Evolutionary conservation across 73 alveolate genomes (phyloP).

Genomic region (Uronychia setigera): DNA sequence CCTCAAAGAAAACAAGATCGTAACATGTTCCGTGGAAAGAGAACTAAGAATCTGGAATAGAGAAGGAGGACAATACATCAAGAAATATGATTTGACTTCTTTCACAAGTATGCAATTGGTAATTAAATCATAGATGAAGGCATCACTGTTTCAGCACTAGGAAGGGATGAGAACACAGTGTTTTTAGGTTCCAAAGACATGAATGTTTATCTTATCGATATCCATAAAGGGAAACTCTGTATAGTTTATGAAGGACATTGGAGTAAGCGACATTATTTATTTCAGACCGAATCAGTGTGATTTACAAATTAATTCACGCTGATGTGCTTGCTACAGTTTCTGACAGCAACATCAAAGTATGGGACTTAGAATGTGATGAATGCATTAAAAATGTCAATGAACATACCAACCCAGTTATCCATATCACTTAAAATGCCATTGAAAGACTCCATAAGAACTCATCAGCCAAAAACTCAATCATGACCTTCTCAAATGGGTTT

Average conservation of each 20-base stretch:
- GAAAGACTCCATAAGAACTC: neutral
- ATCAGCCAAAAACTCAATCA: slow-evolving; percentile 36
- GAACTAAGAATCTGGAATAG: slow-evolving; percentile 58
- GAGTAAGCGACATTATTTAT: slow-evolving; percentile 30
- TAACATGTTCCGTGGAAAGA: slow-evolving; percentile 60
- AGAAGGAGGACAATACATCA: slow-evolving; percentile 36
- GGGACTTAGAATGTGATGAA: slow-evolving; percentile 72
- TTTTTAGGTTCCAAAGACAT: slow-evolving; percentile 69
- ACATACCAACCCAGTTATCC: slow-evolving; percentile 38
- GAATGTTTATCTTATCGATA: slow-evolving; percentile 62
- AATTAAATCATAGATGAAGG: slow-evolving; percentile 29
- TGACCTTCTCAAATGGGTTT: slow-evolving; percentile 46
- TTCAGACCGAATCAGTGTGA: slow-evolving; percentile 18
- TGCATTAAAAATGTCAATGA: slow-evolving; percentile 68
- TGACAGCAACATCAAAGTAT: slow-evolving; percentile 68
- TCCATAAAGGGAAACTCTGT: slow-evolving; percentile 63
- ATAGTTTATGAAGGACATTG: slow-evolving; percentile 77
- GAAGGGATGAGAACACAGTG: slow-evolving; percentile 65
- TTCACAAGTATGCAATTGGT: slow-evolving; percentile 26
- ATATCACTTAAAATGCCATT: slow-evolving; percentile 5
- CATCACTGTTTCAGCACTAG: slow-evolving; percentile 59
- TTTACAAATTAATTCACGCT: slow-evolving; percentile 36
- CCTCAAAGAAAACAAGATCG: slow-evolving; percentile 36
- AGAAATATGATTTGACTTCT: slow-evolving; percentile 63
- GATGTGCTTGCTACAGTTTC: slow-evolving; percentile 53